These are phyloP conservation scores for Ambrosia trifida DNA, from an alignment of 129 eudicot species.

Conservation along the genomic window DNA sequence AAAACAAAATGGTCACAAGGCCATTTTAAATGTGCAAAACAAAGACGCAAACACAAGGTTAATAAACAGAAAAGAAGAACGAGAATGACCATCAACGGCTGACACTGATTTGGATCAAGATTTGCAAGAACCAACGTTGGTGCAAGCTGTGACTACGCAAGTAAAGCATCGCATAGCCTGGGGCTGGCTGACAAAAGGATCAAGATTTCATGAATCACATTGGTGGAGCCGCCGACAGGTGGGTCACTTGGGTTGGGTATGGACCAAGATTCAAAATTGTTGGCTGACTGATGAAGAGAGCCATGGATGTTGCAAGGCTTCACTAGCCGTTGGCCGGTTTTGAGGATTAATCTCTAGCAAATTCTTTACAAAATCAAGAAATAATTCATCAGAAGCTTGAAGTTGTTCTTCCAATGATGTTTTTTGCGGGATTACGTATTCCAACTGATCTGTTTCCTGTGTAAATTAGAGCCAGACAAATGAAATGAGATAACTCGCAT, in stretches of 20 bases:
- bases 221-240: slow-evolving; percentile 22
- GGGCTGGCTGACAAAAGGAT: slow-evolving; percentile 5
- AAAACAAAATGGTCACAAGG: slow-evolving; percentile 19
- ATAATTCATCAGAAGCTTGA: slow-evolving; percentile 55
- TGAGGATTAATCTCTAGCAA: slow-evolving; percentile 83
- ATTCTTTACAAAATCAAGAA: slow-evolving; percentile 60
- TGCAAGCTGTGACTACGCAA: slow-evolving; percentile 14
- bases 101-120: slow-evolving; percentile 8
- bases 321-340: slow-evolving; percentile 76
- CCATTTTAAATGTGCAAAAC: slow-evolving; percentile 18
- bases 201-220: slow-evolving; percentile 7
- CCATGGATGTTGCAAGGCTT: slow-evolving; percentile 95
- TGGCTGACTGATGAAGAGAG: slow-evolving; percentile 42
- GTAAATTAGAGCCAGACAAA: slow-evolving; percentile 5
- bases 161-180: slow-evolving; percentile 14
- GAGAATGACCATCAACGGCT: slow-evolving; percentile 7
- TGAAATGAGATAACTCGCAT: slow-evolving; percentile 1
- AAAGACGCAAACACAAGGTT: not conserved
- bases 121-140: slow-evolving; percentile 1
- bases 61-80: slow-evolving; percentile 3
- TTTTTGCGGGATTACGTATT: slow-evolving; percentile 73
- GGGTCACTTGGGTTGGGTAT: slow-evolving; percentile 4
- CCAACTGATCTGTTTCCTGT: slow-evolving; percentile 71
- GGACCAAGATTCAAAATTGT: slow-evolving; percentile 18
- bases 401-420: slow-evolving; percentile 73